Percentiles rank a stretch among this genome's conserved stretches.
phyloP scores from a whole-genome alignment of 768 basidiomycete species.

The Xerocomus brunneocitrinus region DNA sequence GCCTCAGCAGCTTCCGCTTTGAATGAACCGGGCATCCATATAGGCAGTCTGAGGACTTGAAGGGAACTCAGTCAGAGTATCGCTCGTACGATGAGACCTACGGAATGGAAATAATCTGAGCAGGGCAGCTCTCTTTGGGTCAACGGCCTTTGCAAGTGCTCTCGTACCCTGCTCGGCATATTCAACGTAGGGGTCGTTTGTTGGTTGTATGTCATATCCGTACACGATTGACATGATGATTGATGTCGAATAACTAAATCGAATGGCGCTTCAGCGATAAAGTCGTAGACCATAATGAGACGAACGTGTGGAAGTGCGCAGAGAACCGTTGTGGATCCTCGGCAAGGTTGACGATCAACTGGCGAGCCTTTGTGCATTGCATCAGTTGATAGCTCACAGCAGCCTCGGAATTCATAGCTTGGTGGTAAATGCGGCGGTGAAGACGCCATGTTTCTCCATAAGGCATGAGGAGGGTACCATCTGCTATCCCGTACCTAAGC shows the following conservation, averaged over 20 bases:
- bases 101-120: conserved; percentile 25
- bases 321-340: conserved; percentile 23
- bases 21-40: conserved; percentile 25
- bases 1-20: conserved; percentile 17
- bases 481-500: conserved; percentile 32
- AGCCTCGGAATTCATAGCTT: conserved; percentile 30
- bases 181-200: conserved; percentile 20
- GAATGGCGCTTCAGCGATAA: not conserved
- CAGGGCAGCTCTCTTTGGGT: conserved; percentile 20
- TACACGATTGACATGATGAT: conserved; percentile 27
- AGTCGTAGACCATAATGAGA: not conserved
- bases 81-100: conserved; percentile 7
- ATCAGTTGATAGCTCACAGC: conserved; percentile 28
- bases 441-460: conserved; percentile 40
- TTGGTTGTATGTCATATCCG: conserved; percentile 18
- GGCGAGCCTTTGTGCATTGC: conserved; percentile 31
- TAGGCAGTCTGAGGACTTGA: conserved; percentile 22
- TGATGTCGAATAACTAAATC: conserved; percentile 24
- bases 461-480: conserved; percentile 30
- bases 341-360: conserved; percentile 31
- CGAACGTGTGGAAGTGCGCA: conserved; percentile 24
- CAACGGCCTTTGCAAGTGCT: conserved; percentile 12
- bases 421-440: conserved; percentile 32
- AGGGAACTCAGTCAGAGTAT: not conserved
- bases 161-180: conserved; percentile 16